These are phyloP conservation scores for Fraxinus platypoda DNA, from an alignment of 305 asterid genomes.

Conservation along the genomic window DNA sequence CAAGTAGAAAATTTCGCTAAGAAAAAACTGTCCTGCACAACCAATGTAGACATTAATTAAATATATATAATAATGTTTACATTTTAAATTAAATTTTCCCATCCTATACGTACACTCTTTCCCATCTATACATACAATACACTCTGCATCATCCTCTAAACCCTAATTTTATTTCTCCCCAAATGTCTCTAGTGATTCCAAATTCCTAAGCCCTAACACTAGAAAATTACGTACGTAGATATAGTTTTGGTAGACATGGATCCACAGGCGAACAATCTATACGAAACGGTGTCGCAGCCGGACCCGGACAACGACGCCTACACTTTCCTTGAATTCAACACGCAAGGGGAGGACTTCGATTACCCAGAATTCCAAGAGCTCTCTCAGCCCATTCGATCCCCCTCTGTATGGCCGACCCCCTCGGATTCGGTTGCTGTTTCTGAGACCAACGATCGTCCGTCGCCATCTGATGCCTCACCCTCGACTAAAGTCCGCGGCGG, in stretches of 20 bases:
- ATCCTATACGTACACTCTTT: neutral
- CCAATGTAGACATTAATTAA: too few relatives aligned
- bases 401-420: conserved; percentile 79
- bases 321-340: conserved; percentile 85
- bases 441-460: conserved; percentile 29
- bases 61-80: too few relatives aligned
- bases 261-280: conserved; percentile 72
- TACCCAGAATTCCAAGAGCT: conserved; percentile 87
- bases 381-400: conserved; percentile 92
- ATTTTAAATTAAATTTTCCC: neutral
- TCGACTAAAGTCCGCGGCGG: conserved; percentile 47
- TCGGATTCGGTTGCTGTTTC: conserved; percentile 57
- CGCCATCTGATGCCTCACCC: conserved; percentile 54
- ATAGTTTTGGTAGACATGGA: conserved; percentile 45
- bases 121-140: neutral
- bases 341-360: conserved; percentile 88
- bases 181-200: neutral
- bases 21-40: too few relatives aligned
- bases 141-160: neutral
- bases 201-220: neutral
- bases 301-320: conserved; percentile 89
- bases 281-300: conserved; percentile 96
- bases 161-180: neutral
- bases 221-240: neutral
- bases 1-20: too few relatives aligned